phyloP scores from a whole-genome alignment of 2,329 filamentous ascomycete genomes.

The Ustulina deusta region DNA sequence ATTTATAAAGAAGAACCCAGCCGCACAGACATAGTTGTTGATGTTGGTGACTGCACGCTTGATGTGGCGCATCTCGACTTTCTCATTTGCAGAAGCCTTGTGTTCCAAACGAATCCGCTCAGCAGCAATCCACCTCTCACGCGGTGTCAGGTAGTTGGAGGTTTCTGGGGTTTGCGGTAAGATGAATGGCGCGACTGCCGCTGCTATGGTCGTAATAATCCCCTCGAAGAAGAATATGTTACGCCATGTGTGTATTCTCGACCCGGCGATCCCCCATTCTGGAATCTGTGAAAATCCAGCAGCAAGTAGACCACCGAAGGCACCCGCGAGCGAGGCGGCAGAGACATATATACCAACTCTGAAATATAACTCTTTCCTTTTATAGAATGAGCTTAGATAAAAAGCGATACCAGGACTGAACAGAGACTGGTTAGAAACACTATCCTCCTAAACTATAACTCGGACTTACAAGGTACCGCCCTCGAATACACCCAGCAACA shows the following conservation, averaged over 20 bases:
- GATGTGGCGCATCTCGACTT: slow-evolving; percentile 62
- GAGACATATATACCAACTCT: slow-evolving; percentile 68
- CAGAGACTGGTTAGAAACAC: slow-evolving; percentile 17
- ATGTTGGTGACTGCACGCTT: slow-evolving; percentile 65
- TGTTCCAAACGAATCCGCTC: slow-evolving; percentile 65
- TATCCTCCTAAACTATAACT: not conserved
- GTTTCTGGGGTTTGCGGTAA: slow-evolving; percentile 63
- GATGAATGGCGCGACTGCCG: slow-evolving; percentile 61
- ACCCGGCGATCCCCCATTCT: slow-evolving; percentile 60
- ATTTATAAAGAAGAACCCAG: slow-evolving; percentile 71
- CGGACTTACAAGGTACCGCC: slow-evolving; percentile 62
- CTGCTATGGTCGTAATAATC: slow-evolving; percentile 63
- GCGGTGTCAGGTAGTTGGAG: slow-evolving; percentile 63
- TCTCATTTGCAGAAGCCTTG: slow-evolving; percentile 59
- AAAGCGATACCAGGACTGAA: slow-evolving; percentile 65
- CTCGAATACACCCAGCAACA: slow-evolving; percentile 66
- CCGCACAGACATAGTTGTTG: slow-evolving; percentile 69
- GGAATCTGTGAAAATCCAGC: slow-evolving; percentile 65
- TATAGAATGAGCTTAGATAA: slow-evolving; percentile 68
- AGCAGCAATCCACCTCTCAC: slow-evolving; percentile 66
- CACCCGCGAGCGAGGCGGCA: slow-evolving; percentile 66
- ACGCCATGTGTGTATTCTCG: slow-evolving; percentile 63
- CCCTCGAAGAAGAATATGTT: slow-evolving; percentile 75
- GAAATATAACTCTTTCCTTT: slow-evolving; percentile 66
- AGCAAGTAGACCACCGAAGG: slow-evolving; percentile 68